Evolutionary conservation across 257 asterid genomes (phyloP).

Genomic region (Capsicum chinense): DNA sequence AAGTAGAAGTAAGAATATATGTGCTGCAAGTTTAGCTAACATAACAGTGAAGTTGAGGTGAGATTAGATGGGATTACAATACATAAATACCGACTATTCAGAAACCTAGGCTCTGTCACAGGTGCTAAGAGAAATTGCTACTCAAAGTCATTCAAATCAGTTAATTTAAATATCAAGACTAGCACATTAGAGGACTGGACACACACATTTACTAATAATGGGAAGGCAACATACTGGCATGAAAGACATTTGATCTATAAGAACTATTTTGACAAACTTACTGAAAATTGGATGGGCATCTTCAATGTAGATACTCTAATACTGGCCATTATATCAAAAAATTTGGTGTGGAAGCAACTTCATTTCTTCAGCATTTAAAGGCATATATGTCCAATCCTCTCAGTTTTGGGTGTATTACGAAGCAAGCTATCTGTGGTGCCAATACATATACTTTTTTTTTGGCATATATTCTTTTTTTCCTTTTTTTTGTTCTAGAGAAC

Average conservation of each 20-base stretch:
- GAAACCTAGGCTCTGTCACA: not conserved
- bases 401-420: constrained; percentile 17
- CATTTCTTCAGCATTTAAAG: not conserved
- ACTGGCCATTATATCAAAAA: not conserved
- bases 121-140: not conserved
- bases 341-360: not conserved
- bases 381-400: constrained; percentile 13
- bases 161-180: not conserved
- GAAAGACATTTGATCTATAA: not conserved
- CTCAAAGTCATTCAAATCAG: not conserved
- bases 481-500: not conserved
- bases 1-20: not conserved
- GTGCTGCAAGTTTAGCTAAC: not conserved
- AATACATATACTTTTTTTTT: not conserved
- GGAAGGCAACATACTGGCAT: not conserved
- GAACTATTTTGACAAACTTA: not conserved
- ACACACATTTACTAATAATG: constrained; percentile 7
- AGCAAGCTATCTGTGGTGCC: not conserved
- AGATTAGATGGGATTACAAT: not conserved
- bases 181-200: not conserved
- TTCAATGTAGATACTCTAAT: not conserved
- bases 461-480: not conserved
- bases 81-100: not conserved
- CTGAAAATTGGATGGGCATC: constrained; percentile 4
- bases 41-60: not conserved